Evolutionary conservation across 441 rosid genomes (phyloP).

Genomic region (Daphne laureola): DNA sequence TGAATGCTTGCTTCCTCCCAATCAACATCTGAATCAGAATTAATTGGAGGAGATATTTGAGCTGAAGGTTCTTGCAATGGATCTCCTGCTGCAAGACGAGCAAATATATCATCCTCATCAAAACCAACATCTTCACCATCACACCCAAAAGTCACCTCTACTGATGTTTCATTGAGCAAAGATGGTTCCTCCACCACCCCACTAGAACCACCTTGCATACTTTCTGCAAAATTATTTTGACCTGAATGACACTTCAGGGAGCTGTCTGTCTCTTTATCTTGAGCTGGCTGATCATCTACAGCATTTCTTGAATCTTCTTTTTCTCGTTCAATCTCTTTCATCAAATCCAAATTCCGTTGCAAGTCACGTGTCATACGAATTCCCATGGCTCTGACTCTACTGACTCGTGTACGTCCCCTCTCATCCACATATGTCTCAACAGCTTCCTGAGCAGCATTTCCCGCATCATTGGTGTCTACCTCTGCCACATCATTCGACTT

Average conservation of each 20-base stretch:
- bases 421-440: slow-evolving; percentile 83
- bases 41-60: slow-evolving; percentile 26
- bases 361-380: slow-evolving; percentile 93
- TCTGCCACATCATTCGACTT: slow-evolving; percentile 34
- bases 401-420: slow-evolving; percentile 67
- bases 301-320: slow-evolving; percentile 17
- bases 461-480: slow-evolving; percentile 29
- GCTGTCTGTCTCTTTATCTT: slow-evolving; percentile 19
- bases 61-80: slow-evolving; percentile 32
- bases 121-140: slow-evolving; percentile 31
- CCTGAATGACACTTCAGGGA: slow-evolving; percentile 25
- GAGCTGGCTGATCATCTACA: slow-evolving; percentile 19
- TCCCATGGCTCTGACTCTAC: slow-evolving; percentile 87
- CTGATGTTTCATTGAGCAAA: slow-evolving; percentile 24
- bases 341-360: slow-evolving; percentile 89
- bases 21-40: slow-evolving; percentile 56
- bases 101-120: slow-evolving; percentile 69
- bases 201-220: slow-evolving; percentile 21
- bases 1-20: slow-evolving; percentile 54
- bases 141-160: slow-evolving; percentile 76
- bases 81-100: slow-evolving; percentile 59
- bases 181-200: slow-evolving; percentile 24
- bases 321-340: slow-evolving; percentile 72
- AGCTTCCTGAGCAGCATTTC: slow-evolving; percentile 41
- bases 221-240: slow-evolving; percentile 26